Conservation (phyloP, 75 land plant genomes). For the Cupressus sempervirens region DNA sequence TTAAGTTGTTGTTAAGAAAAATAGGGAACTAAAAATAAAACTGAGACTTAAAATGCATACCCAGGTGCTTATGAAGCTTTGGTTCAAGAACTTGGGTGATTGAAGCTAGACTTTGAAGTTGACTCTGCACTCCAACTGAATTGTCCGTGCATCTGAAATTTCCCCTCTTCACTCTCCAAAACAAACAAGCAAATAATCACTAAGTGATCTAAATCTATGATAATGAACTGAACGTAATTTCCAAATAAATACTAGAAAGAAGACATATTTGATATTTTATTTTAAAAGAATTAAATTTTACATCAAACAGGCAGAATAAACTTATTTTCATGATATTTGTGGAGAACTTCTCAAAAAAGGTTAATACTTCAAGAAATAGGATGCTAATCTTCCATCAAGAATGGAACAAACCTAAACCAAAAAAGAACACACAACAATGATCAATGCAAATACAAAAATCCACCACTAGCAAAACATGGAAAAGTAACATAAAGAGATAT, state of each 20-base stretch:
- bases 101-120: conserved; percentile 68
- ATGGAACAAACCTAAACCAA: too few species aligned
- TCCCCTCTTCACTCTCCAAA: conserved; percentile 62
- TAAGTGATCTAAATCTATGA: not conserved
- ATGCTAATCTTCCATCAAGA: too few species aligned
- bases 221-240: not conserved
- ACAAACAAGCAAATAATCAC: conserved; percentile 21
- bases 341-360: not conserved
- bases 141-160: conserved; percentile 91
- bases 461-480: not conserved
- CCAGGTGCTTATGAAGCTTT: conserved; percentile 85
- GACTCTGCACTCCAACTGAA: conserved; percentile 86
- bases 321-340: not conserved
- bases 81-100: conserved; percentile 86
- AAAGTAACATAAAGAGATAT: not conserved
- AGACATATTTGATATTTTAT: not conserved
- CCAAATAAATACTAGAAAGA: not conserved
- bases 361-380: too few species aligned
- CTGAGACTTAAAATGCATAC: conserved; percentile 23
- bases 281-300: not conserved
- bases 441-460: not conserved
- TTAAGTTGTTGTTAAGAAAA: not conserved
- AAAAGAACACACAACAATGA: not conserved
- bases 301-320: not conserved
- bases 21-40: not conserved